A percentile compares a stretch with the other conserved stretches of the same genome.
phyloP scores from a whole-genome alignment of 2,329 filamentous ascomycete species.

The Diplodia mutila region DNA sequence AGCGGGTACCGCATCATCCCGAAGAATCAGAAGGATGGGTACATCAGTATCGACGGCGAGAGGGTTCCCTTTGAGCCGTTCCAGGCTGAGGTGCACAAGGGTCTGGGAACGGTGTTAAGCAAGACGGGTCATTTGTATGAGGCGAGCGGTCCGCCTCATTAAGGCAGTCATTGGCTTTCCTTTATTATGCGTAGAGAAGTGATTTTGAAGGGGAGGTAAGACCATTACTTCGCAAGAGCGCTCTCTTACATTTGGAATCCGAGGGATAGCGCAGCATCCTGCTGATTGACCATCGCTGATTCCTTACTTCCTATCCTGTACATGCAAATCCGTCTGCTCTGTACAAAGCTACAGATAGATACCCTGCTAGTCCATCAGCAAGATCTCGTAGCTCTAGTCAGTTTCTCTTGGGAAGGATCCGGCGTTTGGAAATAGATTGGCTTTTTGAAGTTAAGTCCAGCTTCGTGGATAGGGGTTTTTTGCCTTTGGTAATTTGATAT shows the following conservation, averaged over 20 bases:
- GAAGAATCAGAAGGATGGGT: constrained; percentile 69
- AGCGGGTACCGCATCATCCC: constrained; percentile 86
- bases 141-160: constrained; percentile 38
- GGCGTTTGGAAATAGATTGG: background rate
- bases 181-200: background rate
- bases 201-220: background rate
- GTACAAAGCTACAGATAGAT: constrained; percentile 16
- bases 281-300: background rate
- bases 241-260: background rate
- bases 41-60: constrained; percentile 95
- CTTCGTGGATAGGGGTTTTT: background rate
- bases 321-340: background rate
- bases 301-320: background rate
- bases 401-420: background rate
- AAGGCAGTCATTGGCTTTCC: too few relatives aligned
- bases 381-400: background rate
- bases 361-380: constrained; percentile 1
- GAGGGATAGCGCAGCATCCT: background rate
- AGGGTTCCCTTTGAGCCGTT: constrained; percentile 83
- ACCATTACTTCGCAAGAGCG: background rate
- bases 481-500: background rate
- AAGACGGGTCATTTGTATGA: constrained; percentile 75
- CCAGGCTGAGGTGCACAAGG: constrained; percentile 85
- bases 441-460: background rate
- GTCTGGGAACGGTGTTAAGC: constrained; percentile 82